Conservation (phyloP, 148 eudicot genomes). For the Chenopodium formosanum region DNA sequence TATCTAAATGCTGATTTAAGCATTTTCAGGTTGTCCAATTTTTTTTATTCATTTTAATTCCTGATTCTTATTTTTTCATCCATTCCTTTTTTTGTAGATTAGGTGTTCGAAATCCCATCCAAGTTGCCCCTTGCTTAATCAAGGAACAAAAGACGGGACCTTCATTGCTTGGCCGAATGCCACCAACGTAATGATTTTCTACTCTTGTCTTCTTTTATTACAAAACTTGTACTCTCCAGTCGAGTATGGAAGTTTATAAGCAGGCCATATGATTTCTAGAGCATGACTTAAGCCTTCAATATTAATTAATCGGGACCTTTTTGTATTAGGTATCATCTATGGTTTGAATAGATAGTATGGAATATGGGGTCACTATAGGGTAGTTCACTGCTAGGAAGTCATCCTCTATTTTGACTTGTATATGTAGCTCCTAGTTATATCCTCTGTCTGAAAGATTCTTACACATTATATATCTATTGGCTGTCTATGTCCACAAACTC, state of each 20-base stretch:
- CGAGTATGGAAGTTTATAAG: background rate
- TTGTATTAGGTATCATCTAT: background rate
- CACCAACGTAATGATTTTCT: conserved; percentile 64
- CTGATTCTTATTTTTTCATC: conserved; percentile 15
- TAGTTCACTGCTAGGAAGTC: background rate
- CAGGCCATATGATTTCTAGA: background rate
- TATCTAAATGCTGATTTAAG: conserved; percentile 27
- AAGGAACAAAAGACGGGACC: conserved; percentile 75
- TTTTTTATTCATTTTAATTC: background rate
- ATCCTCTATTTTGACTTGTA: background rate
- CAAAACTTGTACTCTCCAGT: background rate
- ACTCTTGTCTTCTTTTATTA: background rate
- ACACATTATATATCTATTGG: background rate
- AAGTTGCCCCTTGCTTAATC: conserved; percentile 68
- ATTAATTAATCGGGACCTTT: background rate
- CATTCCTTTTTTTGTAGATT: conserved; percentile 37
- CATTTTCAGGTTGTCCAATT: background rate
- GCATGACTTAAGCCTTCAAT: background rate
- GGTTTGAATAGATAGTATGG: background rate
- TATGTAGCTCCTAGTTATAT: background rate
- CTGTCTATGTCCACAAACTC: background rate
- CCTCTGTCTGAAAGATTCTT: background rate
- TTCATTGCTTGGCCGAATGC: conserved; percentile 76
- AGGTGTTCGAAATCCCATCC: conserved; percentile 84
- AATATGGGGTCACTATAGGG: background rate